Conservation (phyloP, 1,284 basidiomycete genomes). For the Rhodotorula sp. region DNA sequence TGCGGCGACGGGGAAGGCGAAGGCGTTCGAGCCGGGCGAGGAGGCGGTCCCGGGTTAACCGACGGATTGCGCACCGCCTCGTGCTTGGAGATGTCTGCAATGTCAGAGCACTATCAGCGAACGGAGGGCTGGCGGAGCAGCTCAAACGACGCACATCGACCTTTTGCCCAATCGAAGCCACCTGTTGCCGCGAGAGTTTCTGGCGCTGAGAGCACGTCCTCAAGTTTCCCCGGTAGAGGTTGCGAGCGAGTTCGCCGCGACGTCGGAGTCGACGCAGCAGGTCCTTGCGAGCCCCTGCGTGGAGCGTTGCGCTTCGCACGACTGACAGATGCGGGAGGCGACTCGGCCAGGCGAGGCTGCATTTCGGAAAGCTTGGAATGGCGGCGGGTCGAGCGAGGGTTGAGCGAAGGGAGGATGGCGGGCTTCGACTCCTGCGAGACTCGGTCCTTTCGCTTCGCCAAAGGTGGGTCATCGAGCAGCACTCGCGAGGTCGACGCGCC, state of each 20-base stretch:
- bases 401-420: not conserved
- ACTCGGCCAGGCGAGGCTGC: no score
- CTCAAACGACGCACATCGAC: slow-evolving; percentile 3
- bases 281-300: not conserved
- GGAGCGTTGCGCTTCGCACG: not conserved
- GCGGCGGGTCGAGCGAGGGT: slow-evolving; percentile 15
- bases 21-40: not conserved
- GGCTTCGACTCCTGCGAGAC: not conserved
- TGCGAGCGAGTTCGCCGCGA: slow-evolving; percentile 21
- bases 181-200: slow-evolving; percentile 24
- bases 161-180: slow-evolving; percentile 27
- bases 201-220: slow-evolving; percentile 27
- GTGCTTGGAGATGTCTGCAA: slow-evolving; percentile 22
- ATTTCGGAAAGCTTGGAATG: slow-evolving; percentile 11
- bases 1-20: slow-evolving; percentile 12
- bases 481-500: not conserved
- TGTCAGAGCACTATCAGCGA: not conserved
- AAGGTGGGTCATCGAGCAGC: not conserved
- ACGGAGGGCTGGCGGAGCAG: no score
- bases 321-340: not conserved
- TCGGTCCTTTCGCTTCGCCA: not conserved
- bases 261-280: not conserved
- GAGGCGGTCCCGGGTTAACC: slow-evolving; percentile 17
- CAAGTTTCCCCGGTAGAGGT: slow-evolving; percentile 22
- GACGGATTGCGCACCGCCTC: slow-evolving; percentile 18